phyloP scores from a whole-genome alignment of 768 basidiomycete genomes.

The Multifurca ochricompacta region DNA sequence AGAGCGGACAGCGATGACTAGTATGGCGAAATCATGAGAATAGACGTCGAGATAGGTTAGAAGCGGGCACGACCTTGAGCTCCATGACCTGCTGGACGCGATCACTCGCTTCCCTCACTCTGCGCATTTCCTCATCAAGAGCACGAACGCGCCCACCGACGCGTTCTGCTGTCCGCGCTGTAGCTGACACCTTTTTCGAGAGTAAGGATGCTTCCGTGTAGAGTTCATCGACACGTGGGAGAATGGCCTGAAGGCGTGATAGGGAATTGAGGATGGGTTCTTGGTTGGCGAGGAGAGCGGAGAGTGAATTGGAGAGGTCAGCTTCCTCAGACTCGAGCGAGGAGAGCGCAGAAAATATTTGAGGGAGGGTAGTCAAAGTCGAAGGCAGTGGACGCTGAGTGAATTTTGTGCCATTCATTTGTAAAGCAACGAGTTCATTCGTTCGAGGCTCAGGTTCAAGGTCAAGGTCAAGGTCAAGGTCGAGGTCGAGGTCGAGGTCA shows the following conservation, averaged over 20 bases:
- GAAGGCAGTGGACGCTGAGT: slow-evolving; percentile 22
- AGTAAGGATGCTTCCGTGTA: slow-evolving; percentile 49
- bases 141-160: slow-evolving; percentile 87
- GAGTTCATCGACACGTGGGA: slow-evolving; percentile 57
- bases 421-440: not conserved
- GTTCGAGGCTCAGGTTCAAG: not conserved
- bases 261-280: slow-evolving; percentile 60
- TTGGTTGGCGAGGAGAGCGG: slow-evolving; percentile 59
- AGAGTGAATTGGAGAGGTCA: slow-evolving; percentile 64
- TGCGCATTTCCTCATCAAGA: slow-evolving; percentile 88
- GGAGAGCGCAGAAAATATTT: slow-evolving; percentile 70
- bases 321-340: slow-evolving; percentile 70
- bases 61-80: slow-evolving; percentile 62
- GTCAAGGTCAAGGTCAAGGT: too few relatives aligned
- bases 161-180: slow-evolving; percentile 73
- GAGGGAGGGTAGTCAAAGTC: slow-evolving; percentile 50
- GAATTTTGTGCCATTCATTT: slow-evolving; percentile 10
- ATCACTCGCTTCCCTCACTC: slow-evolving; percentile 86
- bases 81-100: slow-evolving; percentile 91
- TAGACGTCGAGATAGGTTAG: not conserved
- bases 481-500: too few relatives aligned
- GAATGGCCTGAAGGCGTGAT: slow-evolving; percentile 49
- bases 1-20: slow-evolving; percentile 59
- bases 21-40: slow-evolving; percentile 28
- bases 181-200: slow-evolving; percentile 52